Percentiles rank a stretch among this genome's conserved stretches.
These are phyloP conservation scores for Aspergillus hortae DNA, from an alignment of 2,329 filamentous ascomycete genomes.

Conservation along the genomic window DNA sequence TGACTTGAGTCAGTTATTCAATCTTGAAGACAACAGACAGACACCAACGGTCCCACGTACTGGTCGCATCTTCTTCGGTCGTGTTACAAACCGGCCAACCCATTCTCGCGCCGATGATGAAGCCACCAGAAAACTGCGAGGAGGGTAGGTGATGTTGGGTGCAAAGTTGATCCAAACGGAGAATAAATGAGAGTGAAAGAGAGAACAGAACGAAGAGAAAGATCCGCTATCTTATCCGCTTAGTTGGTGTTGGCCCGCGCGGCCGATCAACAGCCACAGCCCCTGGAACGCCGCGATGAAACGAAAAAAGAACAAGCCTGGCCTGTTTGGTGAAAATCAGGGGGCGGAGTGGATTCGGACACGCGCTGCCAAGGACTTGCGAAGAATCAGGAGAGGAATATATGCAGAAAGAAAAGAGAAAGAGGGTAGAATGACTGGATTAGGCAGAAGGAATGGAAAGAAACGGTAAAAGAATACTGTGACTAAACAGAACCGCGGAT, in stretches of 20 bases:
- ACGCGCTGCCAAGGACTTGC: too few relatives aligned
- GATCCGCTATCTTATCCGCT: constrained; percentile 12
- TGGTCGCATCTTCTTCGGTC: constrained; percentile 46
- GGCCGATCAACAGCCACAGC: constrained; percentile 7
- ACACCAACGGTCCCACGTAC: constrained; percentile 23
- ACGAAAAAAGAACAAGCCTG: not conserved
- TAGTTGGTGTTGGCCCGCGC: constrained; percentile 2
- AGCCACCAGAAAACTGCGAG: not conserved
- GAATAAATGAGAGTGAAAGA: not conserved
- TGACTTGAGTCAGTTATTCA: constrained; percentile 1
- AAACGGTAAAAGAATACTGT: not conserved
- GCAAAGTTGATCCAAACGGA: not conserved
- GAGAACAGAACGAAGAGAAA: not conserved
- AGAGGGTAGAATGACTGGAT: not conserved
- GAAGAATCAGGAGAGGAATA: not conserved
- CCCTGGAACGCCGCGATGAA: constrained; percentile 8
- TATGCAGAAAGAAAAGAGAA: not conserved
- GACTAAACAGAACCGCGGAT: not conserved
- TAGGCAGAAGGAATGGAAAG: not conserved
- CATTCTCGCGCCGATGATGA: constrained; percentile 25
- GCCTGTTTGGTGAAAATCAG: too few relatives aligned
- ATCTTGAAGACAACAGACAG: not conserved
- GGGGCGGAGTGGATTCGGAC: too few relatives aligned
- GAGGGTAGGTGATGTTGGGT: not conserved
- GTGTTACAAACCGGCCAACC: constrained; percentile 50